phyloP scores from a whole-genome alignment of 1,139 yeast genomes.

The Pichia sp. region DNA sequence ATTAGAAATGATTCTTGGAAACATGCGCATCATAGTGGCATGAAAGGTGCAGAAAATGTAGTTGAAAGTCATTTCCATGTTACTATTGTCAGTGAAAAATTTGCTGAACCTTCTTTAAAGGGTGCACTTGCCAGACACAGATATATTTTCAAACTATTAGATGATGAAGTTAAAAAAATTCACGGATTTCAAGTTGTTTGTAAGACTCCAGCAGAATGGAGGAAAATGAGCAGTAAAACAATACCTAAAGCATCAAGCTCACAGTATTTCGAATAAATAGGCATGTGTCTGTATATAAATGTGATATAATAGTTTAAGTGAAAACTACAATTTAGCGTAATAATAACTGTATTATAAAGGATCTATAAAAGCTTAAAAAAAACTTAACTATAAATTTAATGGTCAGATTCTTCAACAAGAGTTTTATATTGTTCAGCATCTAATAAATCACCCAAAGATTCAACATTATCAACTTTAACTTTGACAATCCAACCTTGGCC shows the following conservation, averaged over 20 bases:
- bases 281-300: neutral
- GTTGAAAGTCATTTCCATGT: constrained; percentile 79
- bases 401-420: constrained; percentile 44
- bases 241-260: constrained; percentile 3
- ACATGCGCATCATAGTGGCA: constrained; percentile 84
- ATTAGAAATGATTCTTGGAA: constrained; percentile 78
- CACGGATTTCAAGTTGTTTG: constrained; percentile 89
- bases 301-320: neutral
- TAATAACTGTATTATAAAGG: neutral
- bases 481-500: constrained; percentile 93
- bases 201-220: constrained; percentile 62
- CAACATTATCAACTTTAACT: constrained; percentile 40
- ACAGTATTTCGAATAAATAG: constrained; percentile 3
- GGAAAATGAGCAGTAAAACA: constrained; percentile 16
- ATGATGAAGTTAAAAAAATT: constrained; percentile 49
- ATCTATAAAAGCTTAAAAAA: neutral
- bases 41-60: constrained; percentile 65
- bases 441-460: constrained; percentile 35
- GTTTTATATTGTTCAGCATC: constrained; percentile 57
- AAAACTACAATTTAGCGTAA: too few relatives aligned
- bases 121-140: constrained; percentile 66
- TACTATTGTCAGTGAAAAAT: constrained; percentile 64
- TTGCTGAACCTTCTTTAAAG: constrained; percentile 51
- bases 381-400: constrained; percentile 8
- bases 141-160: constrained; percentile 58